Base-by-base conservation (phyloP, 805 yeast genomes). In the Monosporozyma aerobia region DNA sequence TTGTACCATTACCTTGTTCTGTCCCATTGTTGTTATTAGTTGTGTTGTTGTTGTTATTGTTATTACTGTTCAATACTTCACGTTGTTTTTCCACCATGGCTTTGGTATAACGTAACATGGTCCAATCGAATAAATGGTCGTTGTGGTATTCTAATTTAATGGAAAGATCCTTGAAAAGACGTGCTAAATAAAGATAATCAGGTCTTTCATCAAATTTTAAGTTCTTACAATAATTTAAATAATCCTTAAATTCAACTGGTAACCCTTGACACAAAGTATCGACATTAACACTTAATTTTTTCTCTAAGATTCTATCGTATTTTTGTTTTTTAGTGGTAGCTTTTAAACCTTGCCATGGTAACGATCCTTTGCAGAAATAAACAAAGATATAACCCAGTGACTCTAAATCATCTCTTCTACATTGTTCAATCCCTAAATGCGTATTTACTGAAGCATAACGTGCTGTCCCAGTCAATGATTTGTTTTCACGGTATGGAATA, bases 271-370 rank as follows among this genome's bases (percentile, higher is more conserved):
- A 90, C 62, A 92, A 77, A n/a, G 85, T 81, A 64, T 89, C 95
- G 41, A 92, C 81, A 37, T 95, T 86, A 11, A 96, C 90, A 48
- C 95, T 82, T 82, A 92, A 82, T 71, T 92, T 92, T 76, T 88
- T 88, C 70, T 94, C 98, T 84, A 94, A 85, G 62, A 92, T 94
- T 57, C 97, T 80, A 73, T 92, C 98, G 71, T 92, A 92, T 73
- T 94, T 92, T 71, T 92, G 98, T 73, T 95, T 87, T 74, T 92
- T 92, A n/a, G 97, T 89, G 27, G 92, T 95, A 43, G 99, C 99
- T 72, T 90, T 90, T 64, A 92, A 79, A 5, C 99, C 99, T 73
- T 92, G 99, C 99, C 99, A 92, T 52, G 99, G 99, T 63, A 92
- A 80, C 19, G 96, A 87, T 47, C 99, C 98, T 55, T 96, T 82